phyloP scores from a whole-genome alignment of 2,329 filamentous ascomycete species.

The Exophiala aquamarina region DNA sequence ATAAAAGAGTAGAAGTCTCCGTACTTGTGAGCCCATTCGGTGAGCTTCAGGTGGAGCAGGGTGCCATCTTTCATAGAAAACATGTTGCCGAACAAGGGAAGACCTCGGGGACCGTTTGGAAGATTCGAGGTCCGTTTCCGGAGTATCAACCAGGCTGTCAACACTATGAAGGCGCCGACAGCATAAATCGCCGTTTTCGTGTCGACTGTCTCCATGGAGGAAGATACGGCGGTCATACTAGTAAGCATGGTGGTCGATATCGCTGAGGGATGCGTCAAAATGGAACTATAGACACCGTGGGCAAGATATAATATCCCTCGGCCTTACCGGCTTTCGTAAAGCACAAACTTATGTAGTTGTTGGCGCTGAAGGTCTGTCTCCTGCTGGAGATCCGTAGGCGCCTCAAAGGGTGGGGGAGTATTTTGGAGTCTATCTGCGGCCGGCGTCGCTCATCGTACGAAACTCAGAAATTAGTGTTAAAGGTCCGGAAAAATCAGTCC shows the following conservation, averaged over 20 bases:
- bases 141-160: slow-evolving; percentile 1
- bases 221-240: not conserved
- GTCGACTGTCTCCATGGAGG: not conserved
- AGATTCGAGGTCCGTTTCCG: not conserved
- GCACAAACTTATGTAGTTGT: too few relatives aligned
- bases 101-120: slow-evolving; percentile 5
- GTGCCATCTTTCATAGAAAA: not conserved
- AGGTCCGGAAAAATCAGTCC: not conserved
- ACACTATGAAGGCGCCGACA: not conserved
- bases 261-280: not conserved
- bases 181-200: not conserved
- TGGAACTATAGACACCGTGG: not conserved
- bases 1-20: slow-evolving; percentile 16
- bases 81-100: slow-evolving; percentile 7
- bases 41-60: slow-evolving; percentile 8
- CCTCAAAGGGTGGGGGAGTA: not conserved
- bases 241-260: not conserved
- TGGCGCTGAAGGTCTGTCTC: too few relatives aligned
- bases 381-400: not conserved
- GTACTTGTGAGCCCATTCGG: slow-evolving; percentile 6
- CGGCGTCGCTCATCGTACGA: not conserved
- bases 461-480: not conserved
- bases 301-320: too few relatives aligned
- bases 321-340: too few relatives aligned
- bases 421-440: not conserved